These are phyloP conservation scores for Ceratonia siliqua DNA, from an alignment of 306 rosid genomes.

Conservation along the genomic window DNA sequence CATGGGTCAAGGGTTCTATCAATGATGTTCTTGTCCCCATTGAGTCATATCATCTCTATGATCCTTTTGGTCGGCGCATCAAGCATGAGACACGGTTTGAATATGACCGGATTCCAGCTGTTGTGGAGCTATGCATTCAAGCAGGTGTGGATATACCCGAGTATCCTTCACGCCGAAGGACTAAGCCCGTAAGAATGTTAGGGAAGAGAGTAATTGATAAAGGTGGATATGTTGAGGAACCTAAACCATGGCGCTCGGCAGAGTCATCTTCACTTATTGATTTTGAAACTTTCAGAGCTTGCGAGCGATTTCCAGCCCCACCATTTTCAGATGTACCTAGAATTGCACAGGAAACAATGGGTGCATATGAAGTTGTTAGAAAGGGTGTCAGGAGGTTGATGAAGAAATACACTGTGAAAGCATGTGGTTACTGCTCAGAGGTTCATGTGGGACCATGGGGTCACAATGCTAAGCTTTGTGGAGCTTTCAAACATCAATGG, in stretches of 20 bases:
- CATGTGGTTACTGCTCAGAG: slow-evolving; percentile 95
- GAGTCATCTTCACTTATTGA: slow-evolving; percentile 56
- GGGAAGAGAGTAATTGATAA: slow-evolving; percentile 75
- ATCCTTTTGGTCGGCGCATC: slow-evolving; percentile 88
- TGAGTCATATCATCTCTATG: slow-evolving; percentile 86
- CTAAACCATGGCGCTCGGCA: slow-evolving; percentile 54
- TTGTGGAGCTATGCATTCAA: slow-evolving; percentile 95
- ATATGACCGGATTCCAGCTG: slow-evolving; percentile 89
- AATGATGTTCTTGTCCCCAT: slow-evolving; percentile 82
- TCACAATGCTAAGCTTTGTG: slow-evolving; percentile 91
- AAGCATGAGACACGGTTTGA: slow-evolving; percentile 84
- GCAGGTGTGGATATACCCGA: slow-evolving; percentile 94
- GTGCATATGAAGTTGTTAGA: slow-evolving; percentile 66
- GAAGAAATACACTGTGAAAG: slow-evolving; percentile 87
- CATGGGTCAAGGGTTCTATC: slow-evolving; percentile 89
- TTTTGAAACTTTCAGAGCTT: slow-evolving; percentile 75
- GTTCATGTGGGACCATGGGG: slow-evolving; percentile 99
- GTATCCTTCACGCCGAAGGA: slow-evolving; percentile 93
- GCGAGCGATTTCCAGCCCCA: slow-evolving; percentile 65
- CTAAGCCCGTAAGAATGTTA: slow-evolving; percentile 70
- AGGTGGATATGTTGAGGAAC: slow-evolving; percentile 77
- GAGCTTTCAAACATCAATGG: slow-evolving; percentile 98
- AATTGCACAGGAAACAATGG: slow-evolving; percentile 80
- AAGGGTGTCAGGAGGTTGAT: slow-evolving; percentile 71
- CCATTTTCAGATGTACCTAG: slow-evolving; percentile 51